Conservation (phyloP, 1,284 basidiomycete species). For the Singerocomus inundabilis region DNA sequence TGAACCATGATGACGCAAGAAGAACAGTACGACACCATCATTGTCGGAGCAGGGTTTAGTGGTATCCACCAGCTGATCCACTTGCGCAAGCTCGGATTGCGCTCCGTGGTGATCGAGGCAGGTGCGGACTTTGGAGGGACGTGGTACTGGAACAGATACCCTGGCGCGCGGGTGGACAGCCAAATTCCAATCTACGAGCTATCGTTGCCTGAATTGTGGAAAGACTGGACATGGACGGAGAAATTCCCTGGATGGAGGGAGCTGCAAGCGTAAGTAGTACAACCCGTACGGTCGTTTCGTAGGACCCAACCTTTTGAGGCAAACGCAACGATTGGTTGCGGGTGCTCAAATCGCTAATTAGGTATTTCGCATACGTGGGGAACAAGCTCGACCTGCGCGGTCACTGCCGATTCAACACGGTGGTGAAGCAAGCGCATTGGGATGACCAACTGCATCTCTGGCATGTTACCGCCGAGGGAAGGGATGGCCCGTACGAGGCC, state of each 20-base stretch:
- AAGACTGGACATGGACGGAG: no score
- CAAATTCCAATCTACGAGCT: conserved; percentile 18
- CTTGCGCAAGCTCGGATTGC: conserved; percentile 14
- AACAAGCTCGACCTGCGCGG: conserved; percentile 16
- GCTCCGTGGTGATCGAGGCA: conserved; percentile 14
- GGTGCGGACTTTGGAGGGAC: conserved; percentile 19
- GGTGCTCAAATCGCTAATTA: not conserved
- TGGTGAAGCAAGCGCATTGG: conserved; percentile 17
- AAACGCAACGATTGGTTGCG: no score
- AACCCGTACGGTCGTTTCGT: no score
- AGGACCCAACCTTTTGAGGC: no score
- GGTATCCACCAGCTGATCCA: conserved; percentile 15
- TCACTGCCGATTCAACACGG: conserved; percentile 15
- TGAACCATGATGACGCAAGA: not conserved
- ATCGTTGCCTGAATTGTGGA: conserved; percentile 18
- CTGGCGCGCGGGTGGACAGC: conserved; percentile 18
- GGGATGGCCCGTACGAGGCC: conserved; percentile 1
- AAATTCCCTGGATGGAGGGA: conserved; percentile 13
- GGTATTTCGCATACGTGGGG: conserved; percentile 19
- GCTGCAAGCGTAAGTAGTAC: conserved; percentile 11
- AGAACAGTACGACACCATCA: conserved; percentile 19
- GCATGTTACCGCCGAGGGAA: conserved; percentile 12
- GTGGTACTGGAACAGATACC: no score
- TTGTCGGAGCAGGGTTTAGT: conserved; percentile 20
- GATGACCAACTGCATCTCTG: conserved; percentile 16